Evolutionary conservation across 768 basidiomycete species (phyloP).

Genomic region (Boletales sp.): DNA sequence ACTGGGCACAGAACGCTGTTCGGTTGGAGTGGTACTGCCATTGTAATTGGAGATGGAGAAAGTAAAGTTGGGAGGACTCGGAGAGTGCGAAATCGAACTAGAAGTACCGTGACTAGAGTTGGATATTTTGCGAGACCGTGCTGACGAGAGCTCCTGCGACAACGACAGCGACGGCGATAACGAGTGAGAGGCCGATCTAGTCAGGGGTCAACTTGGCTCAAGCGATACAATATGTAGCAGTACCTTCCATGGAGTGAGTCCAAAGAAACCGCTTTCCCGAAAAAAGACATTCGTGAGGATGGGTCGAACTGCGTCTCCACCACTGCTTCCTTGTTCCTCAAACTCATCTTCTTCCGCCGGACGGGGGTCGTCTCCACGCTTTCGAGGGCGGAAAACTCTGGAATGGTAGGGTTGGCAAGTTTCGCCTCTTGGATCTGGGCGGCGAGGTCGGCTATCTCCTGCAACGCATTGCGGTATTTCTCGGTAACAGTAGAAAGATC

Average conservation of each 20-base stretch:
- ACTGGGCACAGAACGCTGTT: slow-evolving; percentile 77
- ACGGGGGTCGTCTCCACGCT: slow-evolving; percentile 44
- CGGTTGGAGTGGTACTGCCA: slow-evolving; percentile 25
- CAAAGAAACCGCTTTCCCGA: slow-evolving; percentile 81
- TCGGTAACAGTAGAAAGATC: slow-evolving; percentile 74
- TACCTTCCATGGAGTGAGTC: slow-evolving; percentile 89
- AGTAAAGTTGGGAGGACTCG: slow-evolving; percentile 54
- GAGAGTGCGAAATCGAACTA: slow-evolving; percentile 62
- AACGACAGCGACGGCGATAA: slow-evolving; percentile 93
- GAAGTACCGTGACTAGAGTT: slow-evolving; percentile 72
- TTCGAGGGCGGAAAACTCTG: slow-evolving; percentile 39
- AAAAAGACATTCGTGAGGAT: slow-evolving; percentile 70
- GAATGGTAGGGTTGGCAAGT: slow-evolving; percentile 48
- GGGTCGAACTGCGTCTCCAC: slow-evolving; percentile 48
- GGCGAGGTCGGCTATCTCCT: slow-evolving; percentile 89
- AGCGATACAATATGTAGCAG: slow-evolving; percentile 14
- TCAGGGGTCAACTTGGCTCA: slow-evolving; percentile 10
- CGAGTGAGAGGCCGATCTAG: slow-evolving; percentile 88
- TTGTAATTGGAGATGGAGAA: slow-evolving; percentile 48
- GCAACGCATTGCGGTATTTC: slow-evolving; percentile 87
- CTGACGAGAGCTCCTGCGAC: slow-evolving; percentile 94
- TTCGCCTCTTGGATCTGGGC: slow-evolving; percentile 88
- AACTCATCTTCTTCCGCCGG: slow-evolving; percentile 52
- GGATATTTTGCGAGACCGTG: slow-evolving; percentile 79
- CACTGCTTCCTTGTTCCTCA: slow-evolving; percentile 44